Evolutionary conservation across 176 grass and related monocot genomes (phyloP).

Genomic region (Tillandsia leiboldiana): DNA sequence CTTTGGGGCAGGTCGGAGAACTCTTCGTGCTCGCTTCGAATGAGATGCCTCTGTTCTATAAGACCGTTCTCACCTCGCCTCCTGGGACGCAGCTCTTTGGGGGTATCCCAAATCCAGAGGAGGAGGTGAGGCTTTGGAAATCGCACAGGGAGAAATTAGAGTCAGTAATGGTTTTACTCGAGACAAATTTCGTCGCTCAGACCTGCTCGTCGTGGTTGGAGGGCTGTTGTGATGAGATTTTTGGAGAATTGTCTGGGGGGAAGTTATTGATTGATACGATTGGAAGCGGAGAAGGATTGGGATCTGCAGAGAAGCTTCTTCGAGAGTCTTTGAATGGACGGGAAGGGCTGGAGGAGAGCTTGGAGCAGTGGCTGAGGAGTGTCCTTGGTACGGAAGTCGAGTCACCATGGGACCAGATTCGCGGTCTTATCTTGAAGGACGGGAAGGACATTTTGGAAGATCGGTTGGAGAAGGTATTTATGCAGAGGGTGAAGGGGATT

Average conservation of each 20-base stretch:
- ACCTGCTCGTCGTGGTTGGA: conserved; percentile 66
- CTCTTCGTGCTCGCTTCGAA: conserved; percentile 66
- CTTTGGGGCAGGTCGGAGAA: conserved; percentile 72
- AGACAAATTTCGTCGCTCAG: conserved; percentile 43
- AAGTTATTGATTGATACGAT: conserved; percentile 57
- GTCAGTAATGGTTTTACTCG: conserved; percentile 68
- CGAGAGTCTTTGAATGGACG: conserved; percentile 50
- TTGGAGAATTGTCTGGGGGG: conserved; percentile 41
- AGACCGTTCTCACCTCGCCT: conserved; percentile 66
- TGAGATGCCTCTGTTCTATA: conserved; percentile 87
- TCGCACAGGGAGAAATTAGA: conserved; percentile 79
- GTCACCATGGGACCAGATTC: conserved; percentile 91
- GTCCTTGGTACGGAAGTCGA: conserved; percentile 87
- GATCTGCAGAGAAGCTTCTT: conserved; percentile 55
- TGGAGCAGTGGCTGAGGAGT: conserved; percentile 87
- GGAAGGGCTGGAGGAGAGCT: conserved; percentile 60
- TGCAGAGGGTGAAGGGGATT: conserved; percentile 75
- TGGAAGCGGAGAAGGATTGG: conserved; percentile 55
- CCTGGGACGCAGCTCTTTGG: conserved; percentile 80
- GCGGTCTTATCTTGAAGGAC: conserved; percentile 73
- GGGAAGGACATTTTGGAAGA: conserved; percentile 83
- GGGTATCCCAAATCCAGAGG: conserved; percentile 81
- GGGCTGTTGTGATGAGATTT: conserved; percentile 63
- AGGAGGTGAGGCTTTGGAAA: conserved; percentile 70
- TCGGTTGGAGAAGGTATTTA: conserved; percentile 74